Conservation (phyloP, 352 stramenopile species). For the Phytopythium aichiense region DNA sequence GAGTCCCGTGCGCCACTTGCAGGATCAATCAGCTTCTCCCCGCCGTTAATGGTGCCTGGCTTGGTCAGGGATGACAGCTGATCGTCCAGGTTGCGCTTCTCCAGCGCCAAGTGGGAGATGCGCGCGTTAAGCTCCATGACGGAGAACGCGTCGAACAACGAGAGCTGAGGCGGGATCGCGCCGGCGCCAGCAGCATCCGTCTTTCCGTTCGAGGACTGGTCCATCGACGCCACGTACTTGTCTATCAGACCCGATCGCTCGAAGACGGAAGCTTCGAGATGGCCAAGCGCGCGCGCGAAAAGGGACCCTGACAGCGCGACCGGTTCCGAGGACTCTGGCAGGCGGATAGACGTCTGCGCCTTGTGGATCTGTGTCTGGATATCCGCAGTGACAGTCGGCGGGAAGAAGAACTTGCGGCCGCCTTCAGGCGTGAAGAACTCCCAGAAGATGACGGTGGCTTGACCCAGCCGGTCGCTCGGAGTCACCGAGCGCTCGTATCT, state of each 20-base stretch:
- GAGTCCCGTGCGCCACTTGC: constrained; percentile 29
- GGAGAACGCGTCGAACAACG: constrained; percentile 81
- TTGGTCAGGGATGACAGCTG: constrained; percentile 38
- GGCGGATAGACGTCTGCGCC: constrained; percentile 36
- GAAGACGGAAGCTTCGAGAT: constrained; percentile 70
- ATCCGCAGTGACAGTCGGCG: constrained; percentile 34
- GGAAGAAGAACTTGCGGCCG: constrained; percentile 57
- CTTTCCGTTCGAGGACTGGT: constrained; percentile 29
- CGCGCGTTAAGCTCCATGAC: constrained; percentile 86
- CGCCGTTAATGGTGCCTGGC: constrained; percentile 19
- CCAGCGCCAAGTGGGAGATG: constrained; percentile 54
- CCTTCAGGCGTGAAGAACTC: constrained; percentile 73
- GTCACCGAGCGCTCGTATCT: constrained; percentile 72
- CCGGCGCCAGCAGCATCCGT: constrained; percentile 7
- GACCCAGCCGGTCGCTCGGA: constrained; percentile 64
- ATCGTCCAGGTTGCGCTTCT: constrained; percentile 39
- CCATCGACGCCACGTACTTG: constrained; percentile 71
- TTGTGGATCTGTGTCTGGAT: constrained; percentile 68
- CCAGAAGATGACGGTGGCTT: constrained; percentile 81
- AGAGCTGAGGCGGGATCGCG: constrained; percentile 65
- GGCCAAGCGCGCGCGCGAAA: constrained; percentile 65
- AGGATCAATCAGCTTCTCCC: constrained; percentile 29
- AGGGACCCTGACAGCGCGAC: constrained; percentile 46
- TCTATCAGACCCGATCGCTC: constrained; percentile 65
- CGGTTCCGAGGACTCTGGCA: constrained; percentile 16